These are phyloP conservation scores for Cryptococcus jaspeensis DNA, from an alignment of 1,284 basidiomycete genomes.

Conservation along the genomic window DNA sequence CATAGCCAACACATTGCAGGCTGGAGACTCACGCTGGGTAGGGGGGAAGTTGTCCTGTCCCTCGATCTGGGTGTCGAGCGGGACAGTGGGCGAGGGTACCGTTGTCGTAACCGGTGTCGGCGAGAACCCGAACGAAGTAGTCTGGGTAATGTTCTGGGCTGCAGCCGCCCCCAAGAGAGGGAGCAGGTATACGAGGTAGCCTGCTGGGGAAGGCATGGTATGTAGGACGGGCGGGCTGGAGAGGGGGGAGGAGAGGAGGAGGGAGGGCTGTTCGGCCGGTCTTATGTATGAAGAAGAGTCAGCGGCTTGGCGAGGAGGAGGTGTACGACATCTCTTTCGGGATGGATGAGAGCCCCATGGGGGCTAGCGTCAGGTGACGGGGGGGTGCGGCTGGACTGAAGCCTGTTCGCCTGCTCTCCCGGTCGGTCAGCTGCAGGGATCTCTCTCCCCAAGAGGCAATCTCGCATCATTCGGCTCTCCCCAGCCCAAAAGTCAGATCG, in stretches of 20 bases:
- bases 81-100: slow-evolving; percentile 63
- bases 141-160: slow-evolving; percentile 24
- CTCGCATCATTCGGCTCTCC: no score
- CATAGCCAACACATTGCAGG: slow-evolving; percentile 40
- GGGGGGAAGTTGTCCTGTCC: slow-evolving; percentile 70
- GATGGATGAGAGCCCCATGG: no score
- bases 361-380: no score
- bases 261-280: neutral
- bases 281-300: neutral
- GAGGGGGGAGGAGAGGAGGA: neutral
- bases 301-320: no score
- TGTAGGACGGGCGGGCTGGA: neutral
- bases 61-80: slow-evolving; percentile 60
- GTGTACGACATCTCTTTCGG: no score
- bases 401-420: no score
- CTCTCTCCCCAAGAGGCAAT: no score
- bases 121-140: slow-evolving; percentile 26
- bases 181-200: neutral
- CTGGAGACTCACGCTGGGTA: slow-evolving; percentile 66
- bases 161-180: neutral
- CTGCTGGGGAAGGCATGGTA: no score
- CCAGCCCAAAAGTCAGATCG: no score
- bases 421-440: no score
- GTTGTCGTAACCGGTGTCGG: slow-evolving; percentile 59
- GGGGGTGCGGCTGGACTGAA: no score